phyloP scores from a whole-genome alignment of 177 flowering plant species.

The Telopea speciosissima region DNA sequence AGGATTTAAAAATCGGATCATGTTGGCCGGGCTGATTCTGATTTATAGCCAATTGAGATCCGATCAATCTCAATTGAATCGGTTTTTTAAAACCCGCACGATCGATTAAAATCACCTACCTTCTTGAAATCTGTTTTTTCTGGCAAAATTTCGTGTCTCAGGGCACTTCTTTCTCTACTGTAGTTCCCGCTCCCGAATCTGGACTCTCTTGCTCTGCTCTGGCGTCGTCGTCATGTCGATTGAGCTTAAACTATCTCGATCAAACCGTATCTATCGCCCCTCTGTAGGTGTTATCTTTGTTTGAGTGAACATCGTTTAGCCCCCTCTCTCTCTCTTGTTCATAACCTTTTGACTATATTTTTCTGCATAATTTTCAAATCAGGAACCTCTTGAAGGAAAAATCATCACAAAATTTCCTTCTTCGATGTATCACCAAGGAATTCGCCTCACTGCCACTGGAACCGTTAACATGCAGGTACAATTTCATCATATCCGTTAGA shows the following conservation, averaged over 20 bases:
- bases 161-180: too few species aligned
- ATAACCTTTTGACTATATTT: too few species aligned
- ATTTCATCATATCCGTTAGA: neutral
- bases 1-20: too few species aligned
- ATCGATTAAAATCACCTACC: too few species aligned
- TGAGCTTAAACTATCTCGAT: conserved; percentile 65
- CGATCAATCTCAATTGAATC: too few species aligned
- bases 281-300: conserved; percentile 26
- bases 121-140: too few species aligned
- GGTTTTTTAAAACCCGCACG: too few species aligned
- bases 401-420: conserved; percentile 47
- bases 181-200: too few species aligned
- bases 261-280: conserved; percentile 62
- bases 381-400: conserved; percentile 75
- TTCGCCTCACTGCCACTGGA: conserved; percentile 61
- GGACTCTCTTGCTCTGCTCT: too few species aligned
- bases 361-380: conserved; percentile 1
- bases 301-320: neutral
- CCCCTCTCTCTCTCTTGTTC: conserved; percentile 6
- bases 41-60: too few species aligned
- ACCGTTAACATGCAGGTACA: conserved; percentile 76
- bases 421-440: conserved; percentile 60
- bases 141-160: too few species aligned
- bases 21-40: too few species aligned
- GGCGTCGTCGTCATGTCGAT: conserved; percentile 27